These are phyloP conservation scores for Nepenthes mirabilis DNA, from an alignment of 148 eudicot species.

Conservation along the genomic window DNA sequence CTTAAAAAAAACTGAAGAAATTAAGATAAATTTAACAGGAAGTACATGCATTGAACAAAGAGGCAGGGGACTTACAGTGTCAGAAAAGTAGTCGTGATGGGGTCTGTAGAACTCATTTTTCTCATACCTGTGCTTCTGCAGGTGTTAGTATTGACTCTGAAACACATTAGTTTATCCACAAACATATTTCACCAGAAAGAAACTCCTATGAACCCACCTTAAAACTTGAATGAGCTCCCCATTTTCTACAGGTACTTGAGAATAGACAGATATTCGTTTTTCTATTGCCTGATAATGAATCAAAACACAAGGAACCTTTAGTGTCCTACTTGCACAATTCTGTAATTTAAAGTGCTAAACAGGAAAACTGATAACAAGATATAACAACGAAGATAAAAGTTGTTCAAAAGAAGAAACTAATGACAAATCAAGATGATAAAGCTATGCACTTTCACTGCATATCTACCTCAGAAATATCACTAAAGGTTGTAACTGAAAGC, in stretches of 20 bases:
- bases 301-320: neutral
- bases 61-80: conserved; percentile 38
- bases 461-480: too few species aligned
- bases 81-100: conserved; percentile 91
- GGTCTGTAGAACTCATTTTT: conserved; percentile 72
- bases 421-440: too few species aligned
- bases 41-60: neutral
- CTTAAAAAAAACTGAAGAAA: neutral
- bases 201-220: conserved; percentile 29
- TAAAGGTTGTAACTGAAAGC: too few species aligned
- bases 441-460: too few species aligned
- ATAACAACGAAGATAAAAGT: too few species aligned
- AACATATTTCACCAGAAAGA: conserved; percentile 1
- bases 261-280: conserved; percentile 81
- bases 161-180: conserved; percentile 13
- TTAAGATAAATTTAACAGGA: neutral
- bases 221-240: conserved; percentile 95
- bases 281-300: conserved; percentile 61
- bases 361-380: too few species aligned
- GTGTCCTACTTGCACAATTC: neutral
- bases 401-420: too few species aligned
- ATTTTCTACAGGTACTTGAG: conserved; percentile 86
- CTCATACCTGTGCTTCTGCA: conserved; percentile 80
- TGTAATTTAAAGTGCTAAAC: too few species aligned
- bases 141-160: conserved; percentile 38